phyloP scores from a whole-genome alignment of 331 rosid genomes.

The Rhamnella rubrinervis region DNA sequence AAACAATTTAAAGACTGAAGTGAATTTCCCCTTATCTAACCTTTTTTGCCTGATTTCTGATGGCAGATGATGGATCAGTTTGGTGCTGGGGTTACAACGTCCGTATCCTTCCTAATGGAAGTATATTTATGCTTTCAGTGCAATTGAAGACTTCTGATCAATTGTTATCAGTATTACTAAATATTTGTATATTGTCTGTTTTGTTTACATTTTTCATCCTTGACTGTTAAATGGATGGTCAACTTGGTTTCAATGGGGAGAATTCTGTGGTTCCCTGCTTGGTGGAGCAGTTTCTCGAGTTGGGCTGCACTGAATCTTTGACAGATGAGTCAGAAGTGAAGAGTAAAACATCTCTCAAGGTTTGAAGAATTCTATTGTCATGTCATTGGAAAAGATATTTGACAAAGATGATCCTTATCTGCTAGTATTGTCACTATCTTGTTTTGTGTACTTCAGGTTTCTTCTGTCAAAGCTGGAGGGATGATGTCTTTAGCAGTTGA shows the following conservation, averaged over 20 bases:
- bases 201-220: conserved; percentile 40
- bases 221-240: conserved; percentile 84
- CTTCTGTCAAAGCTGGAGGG: conserved; percentile 83
- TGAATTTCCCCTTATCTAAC: conserved; percentile 17
- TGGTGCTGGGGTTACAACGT: conserved; percentile 96
- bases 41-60: conserved; percentile 17
- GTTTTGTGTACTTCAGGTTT: conserved; percentile 46
- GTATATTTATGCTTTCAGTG: conserved; percentile 1
- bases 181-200: conserved; percentile 3
- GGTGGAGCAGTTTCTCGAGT: conserved; percentile 50
- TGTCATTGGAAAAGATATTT: not conserved
- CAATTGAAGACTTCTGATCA: conserved; percentile 11
- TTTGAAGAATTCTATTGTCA: conserved; percentile 22
- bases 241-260: conserved; percentile 74
- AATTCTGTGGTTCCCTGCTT: conserved; percentile 52
- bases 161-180: conserved; percentile 15
- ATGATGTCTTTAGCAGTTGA: conserved; percentile 88
- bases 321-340: conserved; percentile 41
- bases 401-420: not conserved
- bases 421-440: conserved; percentile 14
- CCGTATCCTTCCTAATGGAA: conserved; percentile 69
- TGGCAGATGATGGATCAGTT: conserved; percentile 89
- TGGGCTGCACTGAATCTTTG: conserved; percentile 36
- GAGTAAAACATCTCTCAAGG: conserved; percentile 46
- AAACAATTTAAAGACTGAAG: not conserved